phyloP scores from a whole-genome alignment of 2,329 filamentous ascomycete species.

The Ceratocystis eucalypticola region DNA sequence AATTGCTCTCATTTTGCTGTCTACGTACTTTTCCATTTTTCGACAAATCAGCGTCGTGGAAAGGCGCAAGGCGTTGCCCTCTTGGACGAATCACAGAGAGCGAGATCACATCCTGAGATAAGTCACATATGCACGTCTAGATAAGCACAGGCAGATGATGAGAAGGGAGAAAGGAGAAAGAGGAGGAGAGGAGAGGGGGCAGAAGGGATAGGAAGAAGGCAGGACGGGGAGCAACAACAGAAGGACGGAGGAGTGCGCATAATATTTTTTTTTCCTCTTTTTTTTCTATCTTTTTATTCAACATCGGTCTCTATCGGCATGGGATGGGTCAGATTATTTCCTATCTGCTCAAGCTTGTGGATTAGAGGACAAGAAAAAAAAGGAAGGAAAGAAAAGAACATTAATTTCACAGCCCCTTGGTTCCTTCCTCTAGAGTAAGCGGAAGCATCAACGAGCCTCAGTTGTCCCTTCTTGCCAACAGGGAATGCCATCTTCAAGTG shows the following conservation, averaged over 20 bases:
- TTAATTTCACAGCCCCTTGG: slow-evolving; percentile 15
- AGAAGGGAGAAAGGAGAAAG: neutral
- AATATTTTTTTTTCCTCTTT: neutral
- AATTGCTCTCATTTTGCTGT: neutral
- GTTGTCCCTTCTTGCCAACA: neutral
- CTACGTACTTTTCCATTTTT: neutral
- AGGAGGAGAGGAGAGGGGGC: neutral
- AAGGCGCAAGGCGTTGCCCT: neutral
- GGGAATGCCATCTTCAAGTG: too few species aligned
- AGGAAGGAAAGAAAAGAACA: neutral
- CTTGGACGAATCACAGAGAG: neutral
- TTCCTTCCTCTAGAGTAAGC: neutral
- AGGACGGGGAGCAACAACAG: neutral
- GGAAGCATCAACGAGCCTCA: neutral
- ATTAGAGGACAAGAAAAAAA: neutral
- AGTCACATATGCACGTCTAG: slow-evolving; percentile 1
- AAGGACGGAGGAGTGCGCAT: neutral
- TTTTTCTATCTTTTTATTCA: neutral
- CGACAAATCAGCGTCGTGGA: neutral
- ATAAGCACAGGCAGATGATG: neutral
- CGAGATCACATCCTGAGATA: neutral
- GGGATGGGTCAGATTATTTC: too few species aligned
- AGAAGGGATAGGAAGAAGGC: neutral
- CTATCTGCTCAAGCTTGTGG: neutral
- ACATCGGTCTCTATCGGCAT: neutral